Percentiles rank a stretch among this genome's conserved stretches.
These are phyloP conservation scores for Parathielavia hyrcaniae DNA, from an alignment of 495 filamentous ascomycete species.

Conservation along the genomic window DNA sequence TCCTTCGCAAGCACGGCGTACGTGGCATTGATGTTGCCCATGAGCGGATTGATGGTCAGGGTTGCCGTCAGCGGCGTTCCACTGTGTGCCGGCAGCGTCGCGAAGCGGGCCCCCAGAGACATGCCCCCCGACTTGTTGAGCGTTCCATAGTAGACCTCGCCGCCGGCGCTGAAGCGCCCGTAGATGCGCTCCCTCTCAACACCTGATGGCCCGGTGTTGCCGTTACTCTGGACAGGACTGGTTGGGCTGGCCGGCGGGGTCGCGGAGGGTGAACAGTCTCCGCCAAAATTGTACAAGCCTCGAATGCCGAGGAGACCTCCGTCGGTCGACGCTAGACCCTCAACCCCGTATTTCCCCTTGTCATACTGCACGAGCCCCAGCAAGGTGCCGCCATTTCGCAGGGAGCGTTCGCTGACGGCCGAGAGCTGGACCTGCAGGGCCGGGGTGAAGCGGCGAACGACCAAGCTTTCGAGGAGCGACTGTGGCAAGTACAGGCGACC, in stretches of 20 bases:
- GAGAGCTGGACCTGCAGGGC: constrained; percentile 72
- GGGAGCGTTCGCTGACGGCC: constrained; percentile 68
- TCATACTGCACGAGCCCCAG: constrained; percentile 83
- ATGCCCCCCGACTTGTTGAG: constrained; percentile 84
- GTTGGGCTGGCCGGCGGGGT: constrained; percentile 15
- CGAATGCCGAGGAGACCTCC: constrained; percentile 80
- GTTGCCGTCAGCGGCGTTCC: constrained; percentile 88
- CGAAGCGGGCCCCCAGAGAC: constrained; percentile 73
- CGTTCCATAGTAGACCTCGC: constrained; percentile 88
- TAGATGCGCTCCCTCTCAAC: constrained; percentile 47
- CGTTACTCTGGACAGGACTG: constrained; percentile 22
- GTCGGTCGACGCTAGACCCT: constrained; percentile 89
- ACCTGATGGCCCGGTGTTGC: constrained; percentile 15
- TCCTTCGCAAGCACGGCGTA: constrained; percentile 83
- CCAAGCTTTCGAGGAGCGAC: constrained; percentile 79
- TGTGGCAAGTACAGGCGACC: constrained; percentile 81
- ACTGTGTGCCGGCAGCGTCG: constrained; percentile 79
- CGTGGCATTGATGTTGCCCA: constrained; percentile 81
- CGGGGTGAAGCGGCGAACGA: constrained; percentile 73
- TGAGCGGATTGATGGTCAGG: constrained; percentile 81
- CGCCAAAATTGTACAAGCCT: constrained; percentile 90
- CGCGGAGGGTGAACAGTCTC: constrained; percentile 47
- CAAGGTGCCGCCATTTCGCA: constrained; percentile 68
- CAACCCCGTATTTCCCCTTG: constrained; percentile 77
- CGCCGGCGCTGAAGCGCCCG: constrained; percentile 72